Conservation (phyloP, 805 yeast species). For the Millerozyma acaciae region DNA sequence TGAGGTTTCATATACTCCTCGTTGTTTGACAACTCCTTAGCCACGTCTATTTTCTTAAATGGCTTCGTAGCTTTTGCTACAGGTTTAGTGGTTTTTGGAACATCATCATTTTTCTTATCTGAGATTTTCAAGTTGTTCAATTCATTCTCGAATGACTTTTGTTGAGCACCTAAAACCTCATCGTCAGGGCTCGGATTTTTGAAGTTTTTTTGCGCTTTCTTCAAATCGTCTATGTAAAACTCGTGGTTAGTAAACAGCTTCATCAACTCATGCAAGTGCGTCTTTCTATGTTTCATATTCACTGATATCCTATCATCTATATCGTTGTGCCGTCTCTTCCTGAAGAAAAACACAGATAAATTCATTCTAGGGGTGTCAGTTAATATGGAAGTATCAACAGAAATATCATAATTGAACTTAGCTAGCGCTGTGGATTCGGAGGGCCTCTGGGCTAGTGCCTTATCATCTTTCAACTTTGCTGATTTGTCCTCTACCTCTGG, state of each 20-base stretch:
- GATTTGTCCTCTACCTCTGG: neutral
- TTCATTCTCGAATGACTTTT: constrained; percentile 33
- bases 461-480: too few species aligned
- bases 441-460: constrained; percentile 1
- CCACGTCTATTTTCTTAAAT: constrained; percentile 41
- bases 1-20: constrained; percentile 44
- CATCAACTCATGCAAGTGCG: constrained; percentile 17
- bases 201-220: constrained; percentile 52
- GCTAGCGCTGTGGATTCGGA: neutral
- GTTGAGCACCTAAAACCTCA: constrained; percentile 56
- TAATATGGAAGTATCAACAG: constrained; percentile 6
- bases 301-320: constrained; percentile 5
- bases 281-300: constrained; percentile 19
- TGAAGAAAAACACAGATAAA: constrained; percentile 15
- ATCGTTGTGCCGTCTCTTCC: constrained; percentile 2
- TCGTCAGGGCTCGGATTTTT: constrained; percentile 83
- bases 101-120: constrained; percentile 4
- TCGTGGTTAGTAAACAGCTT: constrained; percentile 41
- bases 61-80: constrained; percentile 34
- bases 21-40: constrained; percentile 32
- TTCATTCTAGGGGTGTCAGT: constrained; percentile 11
- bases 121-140: constrained; percentile 25
- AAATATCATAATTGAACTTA: constrained; percentile 2
- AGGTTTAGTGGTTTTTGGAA: constrained; percentile 4
- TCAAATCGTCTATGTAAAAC: constrained; percentile 26